Evolutionary conservation across 257 asterid species (phyloP).

Genomic region (Nicotiana attenuata): DNA sequence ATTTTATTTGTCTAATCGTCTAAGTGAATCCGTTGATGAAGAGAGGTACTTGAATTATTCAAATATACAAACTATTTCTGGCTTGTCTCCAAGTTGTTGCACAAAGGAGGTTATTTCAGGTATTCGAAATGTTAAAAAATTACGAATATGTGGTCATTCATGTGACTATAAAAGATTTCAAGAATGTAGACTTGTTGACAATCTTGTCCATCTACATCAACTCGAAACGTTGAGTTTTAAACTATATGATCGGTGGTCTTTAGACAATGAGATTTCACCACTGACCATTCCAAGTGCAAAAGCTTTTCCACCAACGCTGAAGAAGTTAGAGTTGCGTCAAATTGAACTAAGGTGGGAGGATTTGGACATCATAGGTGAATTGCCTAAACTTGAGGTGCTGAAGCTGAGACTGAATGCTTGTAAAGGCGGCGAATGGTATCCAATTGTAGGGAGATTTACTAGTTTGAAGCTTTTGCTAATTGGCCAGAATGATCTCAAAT

Average conservation of each 20-base stretch:
- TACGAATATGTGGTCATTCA: not conserved
- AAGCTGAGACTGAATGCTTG: not conserved
- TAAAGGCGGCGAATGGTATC: not conserved
- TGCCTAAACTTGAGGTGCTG: not conserved
- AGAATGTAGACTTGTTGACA: no score
- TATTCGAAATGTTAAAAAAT: no score
- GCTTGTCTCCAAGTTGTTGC: not conserved
- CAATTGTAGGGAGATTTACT: not conserved
- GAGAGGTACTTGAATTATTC: not conserved
- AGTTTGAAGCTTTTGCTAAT: not conserved
- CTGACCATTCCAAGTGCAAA: not conserved
- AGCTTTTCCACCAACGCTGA: slow-evolving; percentile 20
- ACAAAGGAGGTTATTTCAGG: not conserved
- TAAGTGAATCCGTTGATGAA: not conserved
- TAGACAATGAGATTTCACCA: no score
- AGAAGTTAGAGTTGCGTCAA: not conserved
- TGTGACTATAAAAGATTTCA: no score
- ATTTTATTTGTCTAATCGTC: not conserved
- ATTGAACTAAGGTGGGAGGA: not conserved
- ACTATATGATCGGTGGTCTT: not conserved
- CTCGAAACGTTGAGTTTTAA: no score
- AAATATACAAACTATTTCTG: not conserved
- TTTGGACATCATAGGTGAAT: not conserved
- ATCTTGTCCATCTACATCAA: not conserved
- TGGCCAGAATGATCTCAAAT: not conserved